Evolutionary conservation across 306 rosid genomes (phyloP).

Genomic region (Betula pendula): DNA sequence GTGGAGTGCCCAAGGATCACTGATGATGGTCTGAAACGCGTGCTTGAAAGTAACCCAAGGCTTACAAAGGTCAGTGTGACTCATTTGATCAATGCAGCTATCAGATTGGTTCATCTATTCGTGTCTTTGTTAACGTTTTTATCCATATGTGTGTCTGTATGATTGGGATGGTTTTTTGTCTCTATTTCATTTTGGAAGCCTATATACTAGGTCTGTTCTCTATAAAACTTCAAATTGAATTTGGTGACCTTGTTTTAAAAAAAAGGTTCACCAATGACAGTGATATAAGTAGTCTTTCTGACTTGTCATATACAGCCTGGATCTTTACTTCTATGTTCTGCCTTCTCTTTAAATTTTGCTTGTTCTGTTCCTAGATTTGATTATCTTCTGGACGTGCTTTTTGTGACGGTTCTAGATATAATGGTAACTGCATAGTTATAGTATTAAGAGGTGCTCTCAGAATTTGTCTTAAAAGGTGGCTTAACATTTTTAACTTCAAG

Average conservation of each 20-base stretch:
- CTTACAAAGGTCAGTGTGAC: slow-evolving; percentile 62
- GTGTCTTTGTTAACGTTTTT: not conserved
- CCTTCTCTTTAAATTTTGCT: not conserved
- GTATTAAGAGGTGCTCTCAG: not conserved
- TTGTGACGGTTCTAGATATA: not conserved
- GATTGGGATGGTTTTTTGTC: not conserved
- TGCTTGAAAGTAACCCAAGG: slow-evolving; percentile 75
- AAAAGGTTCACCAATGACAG: not conserved
- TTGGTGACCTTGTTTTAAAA: not conserved
- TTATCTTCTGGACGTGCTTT: not conserved
- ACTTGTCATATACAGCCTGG: not conserved
- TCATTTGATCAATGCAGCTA: not conserved
- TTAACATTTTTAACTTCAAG: not conserved
- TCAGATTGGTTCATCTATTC: slow-evolving; percentile 1
- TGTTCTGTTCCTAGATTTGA: not conserved
- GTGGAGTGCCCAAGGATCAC: slow-evolving; percentile 83
- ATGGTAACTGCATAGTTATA: not conserved
- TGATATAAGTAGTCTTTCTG: not conserved
- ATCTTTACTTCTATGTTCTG: not conserved
- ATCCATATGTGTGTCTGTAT: not conserved
- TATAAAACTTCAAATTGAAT: not conserved
- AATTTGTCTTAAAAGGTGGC: not conserved
- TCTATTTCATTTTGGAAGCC: not conserved
- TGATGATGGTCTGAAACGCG: slow-evolving; percentile 74
- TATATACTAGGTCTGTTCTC: not conserved